Conservation (phyloP, 2,329 filamentous ascomycete genomes). For the Sphaerulina musiva region DNA sequence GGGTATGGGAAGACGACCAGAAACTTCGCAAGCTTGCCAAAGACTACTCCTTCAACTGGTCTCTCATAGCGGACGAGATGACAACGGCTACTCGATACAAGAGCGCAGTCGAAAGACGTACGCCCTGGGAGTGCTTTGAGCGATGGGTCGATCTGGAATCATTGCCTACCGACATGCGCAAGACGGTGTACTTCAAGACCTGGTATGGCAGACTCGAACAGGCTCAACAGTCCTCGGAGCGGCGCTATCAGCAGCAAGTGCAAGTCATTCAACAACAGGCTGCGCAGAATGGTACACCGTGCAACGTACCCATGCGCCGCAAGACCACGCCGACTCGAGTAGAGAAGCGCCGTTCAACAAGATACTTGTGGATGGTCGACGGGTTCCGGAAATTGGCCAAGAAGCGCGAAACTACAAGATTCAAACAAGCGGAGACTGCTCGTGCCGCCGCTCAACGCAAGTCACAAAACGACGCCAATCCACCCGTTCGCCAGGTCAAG, state of each 20-base stretch:
- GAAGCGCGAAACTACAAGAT: slow-evolving; percentile 76
- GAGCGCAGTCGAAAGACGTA: slow-evolving; percentile 83
- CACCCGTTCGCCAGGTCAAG: slow-evolving; percentile 37
- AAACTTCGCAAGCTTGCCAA: slow-evolving; percentile 77
- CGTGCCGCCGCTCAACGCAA: slow-evolving; percentile 74
- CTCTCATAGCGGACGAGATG: slow-evolving; percentile 77
- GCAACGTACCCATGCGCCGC: slow-evolving; percentile 54
- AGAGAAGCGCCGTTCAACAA: slow-evolving; percentile 76
- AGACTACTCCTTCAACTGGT: slow-evolving; percentile 97
- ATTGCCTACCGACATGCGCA: slow-evolving; percentile 84
- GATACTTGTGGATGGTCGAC: slow-evolving; percentile 82
- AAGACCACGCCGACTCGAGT: slow-evolving; percentile 76
- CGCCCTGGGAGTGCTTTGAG: slow-evolving; percentile 98
- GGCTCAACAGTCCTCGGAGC: slow-evolving; percentile 53
- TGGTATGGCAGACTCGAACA: slow-evolving; percentile 59
- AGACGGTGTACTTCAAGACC: slow-evolving; percentile 88
- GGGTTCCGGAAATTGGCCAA: slow-evolving; percentile 93
- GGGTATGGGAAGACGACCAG: slow-evolving; percentile 85
- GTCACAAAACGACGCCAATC: slow-evolving; percentile 37
- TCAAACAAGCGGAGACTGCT: slow-evolving; percentile 74
- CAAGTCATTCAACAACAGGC: slow-evolving; percentile 48
- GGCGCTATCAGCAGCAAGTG: slow-evolving; percentile 52
- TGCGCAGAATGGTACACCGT: slow-evolving; percentile 34
- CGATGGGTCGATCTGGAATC: slow-evolving; percentile 91
- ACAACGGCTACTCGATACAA: slow-evolving; percentile 66